Conservation (phyloP, 176 grass and related monocot species). For the Ampelocalamus luodianensis region DNA sequence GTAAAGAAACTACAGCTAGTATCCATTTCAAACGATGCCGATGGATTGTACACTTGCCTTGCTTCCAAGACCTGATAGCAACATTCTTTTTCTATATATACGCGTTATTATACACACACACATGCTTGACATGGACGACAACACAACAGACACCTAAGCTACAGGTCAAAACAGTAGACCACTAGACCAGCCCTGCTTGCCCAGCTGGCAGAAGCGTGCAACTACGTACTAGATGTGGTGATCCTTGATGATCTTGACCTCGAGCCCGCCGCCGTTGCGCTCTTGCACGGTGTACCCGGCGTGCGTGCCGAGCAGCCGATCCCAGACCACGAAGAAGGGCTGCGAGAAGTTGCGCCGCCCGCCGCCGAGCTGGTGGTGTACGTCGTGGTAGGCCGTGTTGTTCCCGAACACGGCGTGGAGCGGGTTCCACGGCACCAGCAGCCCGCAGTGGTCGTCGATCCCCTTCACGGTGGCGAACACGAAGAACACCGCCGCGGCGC, state of each 20-base stretch:
- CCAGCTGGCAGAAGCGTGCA: background rate
- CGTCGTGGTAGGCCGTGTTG: slow-evolving; percentile 67
- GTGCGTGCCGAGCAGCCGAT: slow-evolving; percentile 56
- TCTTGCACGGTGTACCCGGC: slow-evolving; percentile 10
- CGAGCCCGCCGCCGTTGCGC: slow-evolving; percentile 38
- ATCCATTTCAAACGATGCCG: background rate
- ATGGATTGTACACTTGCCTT: background rate
- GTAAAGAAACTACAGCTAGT: background rate
- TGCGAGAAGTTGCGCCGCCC: slow-evolving; percentile 58
- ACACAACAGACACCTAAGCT: background rate
- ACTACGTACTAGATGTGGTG: background rate
- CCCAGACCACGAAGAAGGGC: slow-evolving; percentile 66
- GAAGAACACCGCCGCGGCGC: slow-evolving; percentile 46
- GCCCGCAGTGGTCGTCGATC: slow-evolving; percentile 72
- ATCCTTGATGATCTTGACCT: slow-evolving; percentile 36
- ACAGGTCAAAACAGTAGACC: background rate
- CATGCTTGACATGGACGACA: background rate
- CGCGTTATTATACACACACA: background rate
- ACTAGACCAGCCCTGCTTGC: too few relatives aligned
- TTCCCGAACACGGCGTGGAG: slow-evolving; percentile 48
- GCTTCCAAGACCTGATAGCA: too few relatives aligned
- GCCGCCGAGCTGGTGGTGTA: slow-evolving; percentile 68
- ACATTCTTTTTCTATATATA: too few relatives aligned
- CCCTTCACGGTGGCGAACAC: slow-evolving; percentile 63
- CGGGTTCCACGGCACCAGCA: slow-evolving; percentile 61